phyloP scores from a whole-genome alignment of 2,329 filamentous ascomycete genomes.

The Fusarium buxicola region DNA sequence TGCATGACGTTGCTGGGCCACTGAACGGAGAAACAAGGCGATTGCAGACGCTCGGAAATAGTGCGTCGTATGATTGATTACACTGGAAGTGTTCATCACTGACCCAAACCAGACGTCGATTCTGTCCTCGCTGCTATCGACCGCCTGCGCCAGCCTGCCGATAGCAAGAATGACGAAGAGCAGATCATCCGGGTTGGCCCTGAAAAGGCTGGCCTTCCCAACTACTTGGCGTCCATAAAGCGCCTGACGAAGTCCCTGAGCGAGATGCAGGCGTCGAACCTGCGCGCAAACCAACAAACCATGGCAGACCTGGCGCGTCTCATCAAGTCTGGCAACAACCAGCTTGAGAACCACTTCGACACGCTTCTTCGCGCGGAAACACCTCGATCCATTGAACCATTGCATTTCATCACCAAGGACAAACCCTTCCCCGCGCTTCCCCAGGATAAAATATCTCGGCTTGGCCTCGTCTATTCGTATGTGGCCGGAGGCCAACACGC shows the following conservation, averaged over 20 bases:
- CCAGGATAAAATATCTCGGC: slow-evolving; percentile 78
- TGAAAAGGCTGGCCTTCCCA: slow-evolving; percentile 81
- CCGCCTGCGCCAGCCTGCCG: slow-evolving; percentile 86
- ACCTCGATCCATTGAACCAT: slow-evolving; percentile 82
- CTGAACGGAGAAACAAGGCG: slow-evolving; percentile 93
- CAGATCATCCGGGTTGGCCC: slow-evolving; percentile 90
- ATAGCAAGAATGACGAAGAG: slow-evolving; percentile 92
- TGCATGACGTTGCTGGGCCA: slow-evolving; percentile 91
- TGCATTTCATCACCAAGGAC: slow-evolving; percentile 94
- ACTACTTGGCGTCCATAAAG: slow-evolving; percentile 90
- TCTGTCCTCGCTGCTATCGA: slow-evolving; percentile 88
- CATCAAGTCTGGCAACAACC: slow-evolving; percentile 81
- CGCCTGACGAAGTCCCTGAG: slow-evolving; percentile 85
- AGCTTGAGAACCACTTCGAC: slow-evolving; percentile 87
- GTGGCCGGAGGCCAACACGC: slow-evolving; percentile 71
- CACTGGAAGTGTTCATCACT: slow-evolving; percentile 21
- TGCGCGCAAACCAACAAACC: slow-evolving; percentile 91
- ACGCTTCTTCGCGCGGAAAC: slow-evolving; percentile 80
- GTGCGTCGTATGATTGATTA: slow-evolving; percentile 53
- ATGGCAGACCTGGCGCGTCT: slow-evolving; percentile 83
- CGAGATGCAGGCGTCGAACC: slow-evolving; percentile 89
- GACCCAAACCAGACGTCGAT: slow-evolving; percentile 76
- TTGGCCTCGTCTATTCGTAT: slow-evolving; percentile 83
- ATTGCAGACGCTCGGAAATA: slow-evolving; percentile 87
- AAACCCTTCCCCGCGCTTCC: slow-evolving; percentile 84